phyloP scores from a whole-genome alignment of 495 filamentous ascomycete genomes.

The Penicillium goetzii region DNA sequence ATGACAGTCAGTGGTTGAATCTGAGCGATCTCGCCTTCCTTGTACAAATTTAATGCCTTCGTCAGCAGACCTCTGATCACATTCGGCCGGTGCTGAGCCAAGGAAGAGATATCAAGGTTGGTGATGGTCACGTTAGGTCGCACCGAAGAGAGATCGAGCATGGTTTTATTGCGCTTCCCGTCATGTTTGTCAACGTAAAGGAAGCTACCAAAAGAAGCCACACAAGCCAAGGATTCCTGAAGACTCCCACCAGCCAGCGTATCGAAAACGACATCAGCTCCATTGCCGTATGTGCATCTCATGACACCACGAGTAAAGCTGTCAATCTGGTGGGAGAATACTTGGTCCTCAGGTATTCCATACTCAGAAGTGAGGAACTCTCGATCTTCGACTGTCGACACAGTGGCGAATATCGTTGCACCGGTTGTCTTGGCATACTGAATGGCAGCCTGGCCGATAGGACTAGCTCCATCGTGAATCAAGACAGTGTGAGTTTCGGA shows the following conservation, averaged over 20 bases:
- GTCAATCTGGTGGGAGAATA: constrained; percentile 53
- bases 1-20: constrained; percentile 7
- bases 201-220: constrained; percentile 55
- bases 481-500: constrained; percentile 40
- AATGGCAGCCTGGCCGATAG: constrained; percentile 53
- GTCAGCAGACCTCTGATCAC: constrained; percentile 7
- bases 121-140: constrained; percentile 29
- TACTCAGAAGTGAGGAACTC: constrained; percentile 40
- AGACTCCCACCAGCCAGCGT: constrained; percentile 48
- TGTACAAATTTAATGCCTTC: constrained; percentile 12
- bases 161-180: constrained; percentile 28
- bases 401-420: constrained; percentile 50
- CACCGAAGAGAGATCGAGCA: constrained; percentile 26
- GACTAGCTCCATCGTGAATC: constrained; percentile 54
- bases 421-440: constrained; percentile 43
- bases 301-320: constrained; percentile 52
- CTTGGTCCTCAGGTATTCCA: constrained; percentile 42
- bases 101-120: constrained; percentile 32
- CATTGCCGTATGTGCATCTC: constrained; percentile 49
- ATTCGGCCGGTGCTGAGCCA: constrained; percentile 18
- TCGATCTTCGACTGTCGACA: constrained; percentile 45
- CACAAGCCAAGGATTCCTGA: constrained; percentile 47
- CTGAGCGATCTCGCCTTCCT: constrained; percentile 14
- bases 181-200: constrained; percentile 47
- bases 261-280: constrained; percentile 62